Conservation (phyloP, 1,284 basidiomycete genomes). For the Hypsizygus ulmarius region DNA sequence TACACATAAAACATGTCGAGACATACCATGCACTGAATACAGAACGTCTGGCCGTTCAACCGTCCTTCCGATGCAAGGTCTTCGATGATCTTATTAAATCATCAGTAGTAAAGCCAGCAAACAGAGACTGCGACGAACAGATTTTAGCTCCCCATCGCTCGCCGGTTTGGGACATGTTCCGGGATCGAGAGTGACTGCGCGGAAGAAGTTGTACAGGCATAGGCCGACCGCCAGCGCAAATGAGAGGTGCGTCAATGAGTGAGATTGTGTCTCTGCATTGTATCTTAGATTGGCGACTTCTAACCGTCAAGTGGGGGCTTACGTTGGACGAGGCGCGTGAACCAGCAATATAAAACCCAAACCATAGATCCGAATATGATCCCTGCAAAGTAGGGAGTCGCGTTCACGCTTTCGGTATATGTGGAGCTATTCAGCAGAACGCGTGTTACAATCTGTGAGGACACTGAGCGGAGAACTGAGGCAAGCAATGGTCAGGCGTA, state of each 20-base stretch:
- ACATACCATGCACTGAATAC: conserved; percentile 87
- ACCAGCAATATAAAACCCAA: conserved; percentile 87
- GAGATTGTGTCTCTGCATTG: conserved; percentile 63
- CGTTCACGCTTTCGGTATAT: conserved; percentile 74
- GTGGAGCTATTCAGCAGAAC: conserved; percentile 76
- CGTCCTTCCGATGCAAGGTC: conserved; percentile 84
- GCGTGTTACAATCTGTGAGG: conserved; percentile 69
- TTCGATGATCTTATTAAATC: conserved; percentile 68
- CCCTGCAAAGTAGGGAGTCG: conserved; percentile 88
- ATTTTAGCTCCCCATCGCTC: conserved; percentile 80
- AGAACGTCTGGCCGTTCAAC: conserved; percentile 94
- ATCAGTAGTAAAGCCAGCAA: conserved; percentile 3
- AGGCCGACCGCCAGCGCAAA: conserved; percentile 73
- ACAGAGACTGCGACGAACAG: conserved; percentile 48
- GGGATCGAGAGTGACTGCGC: conserved; percentile 84
- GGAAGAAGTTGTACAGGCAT: conserved; percentile 89
- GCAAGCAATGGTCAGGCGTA: conserved; percentile 38
- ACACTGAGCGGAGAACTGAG: conserved; percentile 17
- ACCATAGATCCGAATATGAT: conserved; percentile 86
- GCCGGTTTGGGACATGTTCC: conserved; percentile 83
- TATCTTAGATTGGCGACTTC: conserved; percentile 1
- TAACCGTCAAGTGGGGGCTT: conserved; percentile 23
- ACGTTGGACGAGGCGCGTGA: conserved; percentile 72
- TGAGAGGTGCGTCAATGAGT: conserved; percentile 71
- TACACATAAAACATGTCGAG: neutral